phyloP scores from a whole-genome alignment of 371 early-diverging fungal genomes.

The Rhizopus microsporus region DNA sequence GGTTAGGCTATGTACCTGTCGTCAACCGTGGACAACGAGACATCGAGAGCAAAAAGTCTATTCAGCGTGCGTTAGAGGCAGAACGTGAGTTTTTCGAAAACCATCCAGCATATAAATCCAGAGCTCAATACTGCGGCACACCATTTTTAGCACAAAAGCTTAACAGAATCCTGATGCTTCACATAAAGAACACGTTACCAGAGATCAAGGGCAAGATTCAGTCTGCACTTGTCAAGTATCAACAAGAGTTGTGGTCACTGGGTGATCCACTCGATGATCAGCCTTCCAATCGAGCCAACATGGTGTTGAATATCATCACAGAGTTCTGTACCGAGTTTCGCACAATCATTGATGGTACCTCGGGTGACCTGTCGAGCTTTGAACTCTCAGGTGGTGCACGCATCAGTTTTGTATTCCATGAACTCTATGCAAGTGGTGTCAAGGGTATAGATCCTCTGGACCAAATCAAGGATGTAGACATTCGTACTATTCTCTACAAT shows the following conservation, averaged over 20 bases:
- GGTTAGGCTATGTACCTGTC: conserved; percentile 93
- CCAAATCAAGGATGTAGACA: conserved; percentile 96
- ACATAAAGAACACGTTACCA: conserved; percentile 93
- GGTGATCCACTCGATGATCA: conserved; percentile 88
- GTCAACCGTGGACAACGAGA: conserved; percentile 98
- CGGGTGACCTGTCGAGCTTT: conserved; percentile 86
- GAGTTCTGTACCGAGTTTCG: conserved; percentile 96
- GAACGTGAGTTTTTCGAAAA: conserved; percentile 94
- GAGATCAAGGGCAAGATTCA: conserved; percentile 97
- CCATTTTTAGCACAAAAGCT: conserved; percentile 95
- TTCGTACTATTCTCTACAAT: conserved; percentile 97
- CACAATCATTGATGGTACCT: conserved; percentile 91
- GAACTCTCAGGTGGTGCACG: conserved; percentile 98
- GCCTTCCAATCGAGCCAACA: conserved; percentile 59
- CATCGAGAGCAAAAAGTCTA: conserved; percentile 90
- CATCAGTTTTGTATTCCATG: conserved; percentile 98
- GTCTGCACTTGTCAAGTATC: conserved; percentile 82
- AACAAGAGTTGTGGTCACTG: conserved; percentile 78
- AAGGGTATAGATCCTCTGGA: conserved; percentile 94
- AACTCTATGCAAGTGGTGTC: conserved; percentile 89
- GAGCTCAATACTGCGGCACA: conserved; percentile 98
- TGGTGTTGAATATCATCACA: conserved; percentile 93
- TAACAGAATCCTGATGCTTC: conserved; percentile 97
- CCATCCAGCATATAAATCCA: conserved; percentile 91
- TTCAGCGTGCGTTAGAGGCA: conserved; percentile 81